Conservation (phyloP, 306 rosid genomes). For the Inga leiocalycina region DNA sequence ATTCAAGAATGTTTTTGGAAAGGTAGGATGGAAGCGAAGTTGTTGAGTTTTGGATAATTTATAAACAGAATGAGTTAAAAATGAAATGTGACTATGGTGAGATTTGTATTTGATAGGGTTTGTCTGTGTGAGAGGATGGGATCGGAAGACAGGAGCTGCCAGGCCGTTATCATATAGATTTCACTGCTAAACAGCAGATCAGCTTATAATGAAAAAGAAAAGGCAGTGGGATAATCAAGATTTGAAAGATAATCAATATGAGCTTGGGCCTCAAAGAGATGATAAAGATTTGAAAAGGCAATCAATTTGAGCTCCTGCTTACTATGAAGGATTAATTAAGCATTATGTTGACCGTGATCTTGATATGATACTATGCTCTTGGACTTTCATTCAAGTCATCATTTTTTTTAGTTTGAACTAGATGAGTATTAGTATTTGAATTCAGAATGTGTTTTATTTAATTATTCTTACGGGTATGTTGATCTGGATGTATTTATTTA, state of each 20-base stretch:
- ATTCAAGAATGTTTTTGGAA: slow-evolving; percentile 36
- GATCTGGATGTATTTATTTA: no score
- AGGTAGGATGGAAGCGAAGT: slow-evolving; percentile 39
- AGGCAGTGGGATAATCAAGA: not conserved
- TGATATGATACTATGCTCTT: slow-evolving; percentile 32
- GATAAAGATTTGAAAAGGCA: not conserved
- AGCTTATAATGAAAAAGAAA: not conserved
- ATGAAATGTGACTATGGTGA: not conserved
- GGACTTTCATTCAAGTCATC: not conserved
- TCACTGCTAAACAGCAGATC: slow-evolving; percentile 38
- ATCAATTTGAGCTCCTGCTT: not conserved
- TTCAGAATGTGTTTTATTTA: no score
- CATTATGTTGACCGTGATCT: slow-evolving; percentile 38
- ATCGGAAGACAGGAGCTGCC: slow-evolving; percentile 40
- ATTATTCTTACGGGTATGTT: no score
- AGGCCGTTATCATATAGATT: slow-evolving; percentile 30
- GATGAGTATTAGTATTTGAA: no score
- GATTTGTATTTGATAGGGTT: slow-evolving; percentile 39
- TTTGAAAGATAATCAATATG: no score
- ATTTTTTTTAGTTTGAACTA: no score
- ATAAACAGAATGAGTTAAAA: not conserved
- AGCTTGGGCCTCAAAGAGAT: not conserved
- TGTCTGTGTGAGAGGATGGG: slow-evolving; percentile 60
- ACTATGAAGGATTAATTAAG: no score
- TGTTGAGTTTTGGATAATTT: not conserved